Evolutionary conservation across 2,329 filamentous ascomycete species (phyloP).

Genomic region (Diaporthe caulivora): DNA sequence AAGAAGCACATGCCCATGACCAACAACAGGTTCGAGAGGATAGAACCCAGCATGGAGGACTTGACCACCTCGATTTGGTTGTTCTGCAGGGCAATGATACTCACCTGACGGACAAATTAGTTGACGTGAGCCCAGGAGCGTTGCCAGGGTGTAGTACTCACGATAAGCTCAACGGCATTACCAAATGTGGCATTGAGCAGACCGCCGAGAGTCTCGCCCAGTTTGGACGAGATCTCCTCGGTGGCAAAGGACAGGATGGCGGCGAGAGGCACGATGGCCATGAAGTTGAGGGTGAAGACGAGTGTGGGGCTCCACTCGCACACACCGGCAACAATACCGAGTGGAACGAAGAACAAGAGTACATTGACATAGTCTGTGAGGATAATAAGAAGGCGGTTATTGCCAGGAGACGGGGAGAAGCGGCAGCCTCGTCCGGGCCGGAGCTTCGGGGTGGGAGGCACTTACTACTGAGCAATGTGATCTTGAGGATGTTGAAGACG

Average conservation of each 20-base stretch:
- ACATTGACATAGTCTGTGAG: slow-evolving; percentile 73
- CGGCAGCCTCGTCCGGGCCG: neutral
- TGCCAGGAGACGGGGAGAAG: neutral
- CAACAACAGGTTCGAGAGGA: slow-evolving; percentile 92
- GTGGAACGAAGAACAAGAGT: slow-evolving; percentile 78
- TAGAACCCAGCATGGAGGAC: slow-evolving; percentile 95
- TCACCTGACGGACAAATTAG: slow-evolving; percentile 70
- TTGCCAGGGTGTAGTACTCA: slow-evolving; percentile 51
- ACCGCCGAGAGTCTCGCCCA: slow-evolving; percentile 81
- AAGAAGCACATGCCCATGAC: slow-evolving; percentile 87
- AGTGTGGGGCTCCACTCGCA: slow-evolving; percentile 73
- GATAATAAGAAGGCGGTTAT: slow-evolving; percentile 31
- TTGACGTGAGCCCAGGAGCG: slow-evolving; percentile 32
- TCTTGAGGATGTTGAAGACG: slow-evolving; percentile 68
- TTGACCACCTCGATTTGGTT: slow-evolving; percentile 96
- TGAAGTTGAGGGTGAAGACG: slow-evolving; percentile 83
- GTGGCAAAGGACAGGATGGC: slow-evolving; percentile 82
- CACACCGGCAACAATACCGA: slow-evolving; percentile 77
- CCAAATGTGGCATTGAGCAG: slow-evolving; percentile 83
- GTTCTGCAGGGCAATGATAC: slow-evolving; percentile 88
- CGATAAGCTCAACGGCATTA: slow-evolving; percentile 84
- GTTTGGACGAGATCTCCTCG: slow-evolving; percentile 78
- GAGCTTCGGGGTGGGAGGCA: slow-evolving; percentile 41
- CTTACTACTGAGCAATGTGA: slow-evolving; percentile 71
- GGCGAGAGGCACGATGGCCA: slow-evolving; percentile 82